Percentiles rank a stretch among this genome's conserved stretches.
phyloP scores from a whole-genome alignment of 2,329 filamentous ascomycete species.

The Xylaria sp. region DNA sequence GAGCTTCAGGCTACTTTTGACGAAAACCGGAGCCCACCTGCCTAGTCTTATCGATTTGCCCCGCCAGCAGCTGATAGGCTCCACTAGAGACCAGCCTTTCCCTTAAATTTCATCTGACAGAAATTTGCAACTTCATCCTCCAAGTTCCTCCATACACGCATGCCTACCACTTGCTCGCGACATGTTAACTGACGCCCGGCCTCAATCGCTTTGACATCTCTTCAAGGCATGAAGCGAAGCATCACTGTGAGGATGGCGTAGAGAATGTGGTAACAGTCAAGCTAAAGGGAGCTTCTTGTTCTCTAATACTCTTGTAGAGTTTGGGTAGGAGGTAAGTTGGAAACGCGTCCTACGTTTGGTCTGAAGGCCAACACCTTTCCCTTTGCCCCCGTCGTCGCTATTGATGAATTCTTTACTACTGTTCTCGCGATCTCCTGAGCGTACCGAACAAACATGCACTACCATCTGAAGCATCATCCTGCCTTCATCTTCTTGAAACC shows the following conservation, averaged over 20 bases:
- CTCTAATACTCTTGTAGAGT: neutral
- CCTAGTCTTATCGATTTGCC: conserved; percentile 37
- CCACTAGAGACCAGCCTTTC: conserved; percentile 27
- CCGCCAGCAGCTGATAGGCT: conserved; percentile 19
- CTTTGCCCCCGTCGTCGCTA: conserved; percentile 45
- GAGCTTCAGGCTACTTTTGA: no score
- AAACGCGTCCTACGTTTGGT: conserved; percentile 3
- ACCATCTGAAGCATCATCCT: conserved; percentile 72
- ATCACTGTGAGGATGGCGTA: neutral
- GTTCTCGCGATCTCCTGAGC: conserved; percentile 72
- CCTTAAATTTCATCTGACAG: conserved; percentile 37
- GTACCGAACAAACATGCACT: conserved; percentile 76
- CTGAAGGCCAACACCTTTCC: neutral
- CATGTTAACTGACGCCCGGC: neutral
- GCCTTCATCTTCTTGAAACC: conserved; percentile 34
- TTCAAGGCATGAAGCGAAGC: neutral
- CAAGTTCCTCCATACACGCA: neutral
- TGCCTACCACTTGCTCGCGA: neutral
- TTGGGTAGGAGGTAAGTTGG: conserved; percentile 24
- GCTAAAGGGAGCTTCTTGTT: neutral
- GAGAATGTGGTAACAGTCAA: neutral
- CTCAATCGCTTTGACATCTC: neutral
- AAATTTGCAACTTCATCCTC: conserved; percentile 32
- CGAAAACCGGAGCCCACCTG: conserved; percentile 37
- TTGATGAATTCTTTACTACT: conserved; percentile 69